Base-by-base conservation (phyloP, 805 yeast genomes). In the Zygoascus ofunaensis region DNA sequence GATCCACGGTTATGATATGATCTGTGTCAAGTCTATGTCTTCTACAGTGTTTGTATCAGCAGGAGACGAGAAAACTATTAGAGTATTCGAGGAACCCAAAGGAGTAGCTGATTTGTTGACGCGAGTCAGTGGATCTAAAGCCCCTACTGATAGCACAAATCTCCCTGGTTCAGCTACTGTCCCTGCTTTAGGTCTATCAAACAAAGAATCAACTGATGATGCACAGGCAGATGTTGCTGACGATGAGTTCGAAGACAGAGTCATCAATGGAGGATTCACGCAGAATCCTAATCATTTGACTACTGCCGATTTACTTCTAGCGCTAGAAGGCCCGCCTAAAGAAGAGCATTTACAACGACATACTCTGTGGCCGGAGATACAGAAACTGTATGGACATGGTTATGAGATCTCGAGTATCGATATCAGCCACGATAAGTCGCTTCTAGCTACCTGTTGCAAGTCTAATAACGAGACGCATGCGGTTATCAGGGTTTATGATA, bases 1-100 rank as follows among this genome's bases (percentile, higher is more conserved):
- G 62, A 92, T 92, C 50, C 99, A 92, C 62, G 99, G 99, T 5
- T 92, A 87, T 59, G 97, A 92, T 58, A 87, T 92, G 97, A 72
- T 85, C 33, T 79, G 95, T 52, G 69, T 84, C 5, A 76, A 79
- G 33, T 70, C 82, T 10, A 62, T 92, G 12, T 63, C 74, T 15
- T 63, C 70, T 41, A 70, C 82, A 1, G 68, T 74, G 50, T 90
- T 85, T 65, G 83, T 89, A 2, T 85, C 95, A 43, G 97, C 89
- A 14, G 97, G 97, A 39, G 99, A 94, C 59, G 99, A 92, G 58
- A 94, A 92, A 65, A 79, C 87, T 8, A 63, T 90, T 50, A 71
- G 99, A 53, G 84, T 87, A 0, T 92, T 94, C 60, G 89, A 83
- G 52, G 82, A 84, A 67, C 95, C 99, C 12, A 73, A 74, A 43